Evolutionary conservation across 805 yeast species (phyloP), one percentile per base, ranked within the genome.

Genomic region (Kluyveromyces siamensis): DNA sequence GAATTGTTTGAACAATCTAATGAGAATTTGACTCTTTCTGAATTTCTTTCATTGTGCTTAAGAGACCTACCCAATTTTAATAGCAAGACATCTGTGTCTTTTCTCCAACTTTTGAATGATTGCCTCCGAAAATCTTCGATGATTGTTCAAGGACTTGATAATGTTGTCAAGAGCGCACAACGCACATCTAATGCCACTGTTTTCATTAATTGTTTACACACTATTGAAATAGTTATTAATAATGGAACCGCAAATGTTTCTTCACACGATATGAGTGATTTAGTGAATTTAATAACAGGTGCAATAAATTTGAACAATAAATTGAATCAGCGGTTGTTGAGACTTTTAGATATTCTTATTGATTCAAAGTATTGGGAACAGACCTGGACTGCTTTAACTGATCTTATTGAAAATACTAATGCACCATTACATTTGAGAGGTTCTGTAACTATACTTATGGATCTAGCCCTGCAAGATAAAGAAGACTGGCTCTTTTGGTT

Each of bases 281-380:
- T 48, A 18, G 40, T 36, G 21, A 30, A 43, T 21, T 19, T 37
- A 19, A 38, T 42, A 30, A 37, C 37, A 10, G 38, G 42, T 8
- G 37, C 41, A 13, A 38, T 27, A n/a, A 27, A 27, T 21, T 11
- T 47, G 27, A 37, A n/a, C 16, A 38, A 37, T 19, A 47, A 14
- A 48, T 58, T 16, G 19, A 37, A 30, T 37, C 42, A 42, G 10
- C 43, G 30, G 13, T 18, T 47, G 35, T 21, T 35, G 21, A 4
- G 14, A 25, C 56, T 55, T 6, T 52, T 76, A 13, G 50, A 77
- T 37, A 51, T 54, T 1, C 75, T 72, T 55, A 59, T 75, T 10
- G 64, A 62, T 27, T 73, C 73, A 48, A 72, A 79, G 48, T 61
- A 81, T 40, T 73, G 74, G 55, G 74, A 65, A 63, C 79, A 75